phyloP scores from a whole-genome alignment of 164 flowering plant genomes.

The Umbilicus rupestris region DNA sequence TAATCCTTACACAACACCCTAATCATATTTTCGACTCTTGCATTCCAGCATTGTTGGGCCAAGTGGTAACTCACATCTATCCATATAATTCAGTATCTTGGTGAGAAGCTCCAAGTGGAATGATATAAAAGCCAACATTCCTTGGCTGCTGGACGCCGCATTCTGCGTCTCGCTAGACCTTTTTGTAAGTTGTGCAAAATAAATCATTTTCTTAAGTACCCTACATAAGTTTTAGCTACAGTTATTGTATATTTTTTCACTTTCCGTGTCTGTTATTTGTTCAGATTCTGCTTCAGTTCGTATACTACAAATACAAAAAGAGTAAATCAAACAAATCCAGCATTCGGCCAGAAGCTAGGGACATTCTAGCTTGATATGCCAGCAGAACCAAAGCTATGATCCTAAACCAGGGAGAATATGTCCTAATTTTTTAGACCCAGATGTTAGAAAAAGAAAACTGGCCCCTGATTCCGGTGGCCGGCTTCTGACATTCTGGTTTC shows the following conservation, averaged over 20 bases:
- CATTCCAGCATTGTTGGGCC: not conserved
- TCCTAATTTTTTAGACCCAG: not conserved
- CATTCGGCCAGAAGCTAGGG: not conserved
- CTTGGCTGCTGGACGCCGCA: conserved; percentile 84
- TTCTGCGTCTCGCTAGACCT: conserved; percentile 49
- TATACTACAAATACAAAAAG: not conserved
- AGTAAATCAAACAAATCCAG: not conserved
- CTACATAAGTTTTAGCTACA: not conserved
- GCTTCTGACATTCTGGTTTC: too few relatives aligned
- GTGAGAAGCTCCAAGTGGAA: conserved; percentile 63
- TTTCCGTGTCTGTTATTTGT: not conserved
- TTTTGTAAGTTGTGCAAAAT: not conserved
- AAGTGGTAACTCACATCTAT: not conserved
- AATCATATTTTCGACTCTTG: too few relatives aligned
- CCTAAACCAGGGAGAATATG: not conserved
- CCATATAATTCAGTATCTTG: conserved; percentile 48
- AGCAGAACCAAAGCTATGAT: not conserved
- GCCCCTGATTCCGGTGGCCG: too few relatives aligned
- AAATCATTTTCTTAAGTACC: not conserved
- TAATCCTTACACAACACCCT: not conserved
- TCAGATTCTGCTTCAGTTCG: conserved; percentile 1
- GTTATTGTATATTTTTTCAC: not conserved
- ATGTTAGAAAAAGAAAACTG: not conserved
- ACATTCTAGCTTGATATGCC: conserved; percentile 3
- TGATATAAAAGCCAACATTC: conserved; percentile 61